A percentile compares a stretch with the other conserved stretches of the same genome.
Evolutionary conservation across 805 yeast species (phyloP).

Genomic region (Wickerhamiella alocasiicola): DNA sequence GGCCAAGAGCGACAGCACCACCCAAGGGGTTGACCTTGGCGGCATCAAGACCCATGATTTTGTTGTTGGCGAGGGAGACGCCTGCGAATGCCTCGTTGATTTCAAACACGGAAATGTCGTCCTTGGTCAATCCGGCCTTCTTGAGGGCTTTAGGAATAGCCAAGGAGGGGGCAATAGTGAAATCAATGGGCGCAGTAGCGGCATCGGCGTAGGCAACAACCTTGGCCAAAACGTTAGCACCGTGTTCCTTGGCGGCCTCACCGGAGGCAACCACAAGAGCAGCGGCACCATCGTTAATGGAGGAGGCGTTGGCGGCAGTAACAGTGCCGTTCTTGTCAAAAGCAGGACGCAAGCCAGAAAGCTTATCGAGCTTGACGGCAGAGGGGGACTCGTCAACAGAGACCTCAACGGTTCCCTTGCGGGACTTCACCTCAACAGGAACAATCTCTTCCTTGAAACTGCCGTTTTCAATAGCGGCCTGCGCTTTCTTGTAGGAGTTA

Average conservation of each 20-base stretch:
- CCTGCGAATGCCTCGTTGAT: constrained; percentile 95
- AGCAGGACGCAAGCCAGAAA: constrained; percentile 72
- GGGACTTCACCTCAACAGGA: constrained; percentile 60
- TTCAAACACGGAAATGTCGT: constrained; percentile 73
- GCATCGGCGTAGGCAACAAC: constrained; percentile 93
- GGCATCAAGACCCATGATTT: constrained; percentile 48
- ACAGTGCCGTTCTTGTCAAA: constrained; percentile 90
- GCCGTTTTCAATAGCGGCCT: constrained; percentile 54
- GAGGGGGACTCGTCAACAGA: constrained; percentile 64
- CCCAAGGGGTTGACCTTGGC: constrained; percentile 76
- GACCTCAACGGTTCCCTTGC: constrained; percentile 59
- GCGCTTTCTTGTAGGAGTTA: constrained; percentile 69
- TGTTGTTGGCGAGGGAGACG: constrained; percentile 76
- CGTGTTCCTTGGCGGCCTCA: constrained; percentile 60
- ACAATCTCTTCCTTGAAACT: constrained; percentile 67
- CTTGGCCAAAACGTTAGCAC: constrained; percentile 58
- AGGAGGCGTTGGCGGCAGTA: constrained; percentile 90
- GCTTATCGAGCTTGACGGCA: constrained; percentile 57
- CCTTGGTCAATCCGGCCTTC: constrained; percentile 53
- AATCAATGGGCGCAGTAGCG: constrained; percentile 81
- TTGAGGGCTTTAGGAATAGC: constrained; percentile 87
- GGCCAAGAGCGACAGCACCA: constrained; percentile 92
- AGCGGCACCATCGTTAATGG: constrained; percentile 92
- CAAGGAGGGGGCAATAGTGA: constrained; percentile 87
- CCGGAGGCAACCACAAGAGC: constrained; percentile 79